These are phyloP conservation scores for Cenchrus purpureus DNA, from an alignment of 176 grass and related monocot species.

Conservation along the genomic window DNA sequence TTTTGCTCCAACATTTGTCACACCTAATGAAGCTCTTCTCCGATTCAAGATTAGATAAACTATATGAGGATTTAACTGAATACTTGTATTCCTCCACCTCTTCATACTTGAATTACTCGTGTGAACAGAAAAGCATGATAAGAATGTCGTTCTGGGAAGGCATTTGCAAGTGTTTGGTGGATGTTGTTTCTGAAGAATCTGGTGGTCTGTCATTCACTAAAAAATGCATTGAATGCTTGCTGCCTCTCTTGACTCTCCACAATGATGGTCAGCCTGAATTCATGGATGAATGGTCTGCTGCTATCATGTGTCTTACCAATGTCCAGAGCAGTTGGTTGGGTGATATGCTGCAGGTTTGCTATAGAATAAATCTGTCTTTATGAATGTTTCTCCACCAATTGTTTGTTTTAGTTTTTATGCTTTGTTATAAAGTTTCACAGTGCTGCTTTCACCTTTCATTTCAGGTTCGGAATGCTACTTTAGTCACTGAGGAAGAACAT, in stretches of 20 bases:
- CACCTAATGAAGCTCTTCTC: conserved; percentile 76
- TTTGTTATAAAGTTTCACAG: conserved; percentile 22
- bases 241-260: conserved; percentile 59
- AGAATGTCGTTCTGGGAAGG: conserved; percentile 89
- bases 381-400: conserved; percentile 18
- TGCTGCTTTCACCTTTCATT: conserved; percentile 35
- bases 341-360: conserved; percentile 64
- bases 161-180: conserved; percentile 56
- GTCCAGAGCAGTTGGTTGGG: conserved; percentile 62
- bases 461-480: conserved; percentile 53
- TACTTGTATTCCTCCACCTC: conserved; percentile 63
- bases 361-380: conserved; percentile 4
- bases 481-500: conserved; percentile 41
- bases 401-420: conserved; percentile 23
- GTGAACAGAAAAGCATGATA: conserved; percentile 64
- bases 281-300: conserved; percentile 69
- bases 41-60: conserved; percentile 72
- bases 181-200: conserved; percentile 53
- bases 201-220: conserved; percentile 48
- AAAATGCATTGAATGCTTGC: conserved; percentile 68
- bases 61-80: conserved; percentile 63
- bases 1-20: conserved; percentile 71
- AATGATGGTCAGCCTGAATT: conserved; percentile 51
- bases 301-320: conserved; percentile 63
- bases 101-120: conserved; percentile 55